Conservation (phyloP, 2,329 filamentous ascomycete species). For the Calonectria hawksworthii region DNA sequence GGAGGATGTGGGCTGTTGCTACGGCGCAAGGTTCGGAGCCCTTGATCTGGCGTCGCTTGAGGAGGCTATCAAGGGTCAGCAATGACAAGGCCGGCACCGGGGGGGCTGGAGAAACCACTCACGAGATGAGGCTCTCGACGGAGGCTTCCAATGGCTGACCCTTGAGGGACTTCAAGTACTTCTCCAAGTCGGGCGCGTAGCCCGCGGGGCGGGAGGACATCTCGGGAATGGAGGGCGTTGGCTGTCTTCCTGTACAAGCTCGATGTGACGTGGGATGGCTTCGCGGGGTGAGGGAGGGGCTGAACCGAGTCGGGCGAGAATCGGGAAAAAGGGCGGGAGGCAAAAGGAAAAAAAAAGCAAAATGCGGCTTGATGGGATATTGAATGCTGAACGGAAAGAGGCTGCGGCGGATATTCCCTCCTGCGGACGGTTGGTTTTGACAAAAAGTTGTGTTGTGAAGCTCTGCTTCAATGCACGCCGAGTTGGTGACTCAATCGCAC, state of each 20-base stretch:
- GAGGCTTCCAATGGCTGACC: slow-evolving; percentile 82
- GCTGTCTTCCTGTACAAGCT: slow-evolving; percentile 7
- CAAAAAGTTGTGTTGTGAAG: slow-evolving; percentile 25
- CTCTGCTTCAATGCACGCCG: slow-evolving; percentile 28
- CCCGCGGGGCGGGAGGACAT: slow-evolving; percentile 54
- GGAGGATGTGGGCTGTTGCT: slow-evolving; percentile 89
- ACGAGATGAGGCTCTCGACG: slow-evolving; percentile 88
- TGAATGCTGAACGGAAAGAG: background rate
- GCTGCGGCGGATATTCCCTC: background rate
- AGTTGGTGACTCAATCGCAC: slow-evolving; percentile 43
- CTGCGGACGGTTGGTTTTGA: slow-evolving; percentile 34
- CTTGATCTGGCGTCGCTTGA: slow-evolving; percentile 91
- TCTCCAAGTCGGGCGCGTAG: slow-evolving; percentile 79
- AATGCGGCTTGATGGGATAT: background rate
- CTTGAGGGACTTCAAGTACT: slow-evolving; percentile 85
- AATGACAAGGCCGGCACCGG: background rate
- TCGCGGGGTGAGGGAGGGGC: slow-evolving; percentile 30
- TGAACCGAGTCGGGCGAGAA: slow-evolving; percentile 5
- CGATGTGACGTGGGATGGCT: slow-evolving; percentile 37
- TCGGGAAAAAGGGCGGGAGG: background rate
- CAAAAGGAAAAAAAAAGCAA: slow-evolving; percentile 2
- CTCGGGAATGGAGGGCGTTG: slow-evolving; percentile 32
- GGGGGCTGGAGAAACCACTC: slow-evolving; percentile 50
- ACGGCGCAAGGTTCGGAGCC: slow-evolving; percentile 91
- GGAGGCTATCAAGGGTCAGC: slow-evolving; percentile 68